These are phyloP conservation scores for Aspergillus wentii DNA, from an alignment of 495 filamentous ascomycete species.

Conservation along the genomic window DNA sequence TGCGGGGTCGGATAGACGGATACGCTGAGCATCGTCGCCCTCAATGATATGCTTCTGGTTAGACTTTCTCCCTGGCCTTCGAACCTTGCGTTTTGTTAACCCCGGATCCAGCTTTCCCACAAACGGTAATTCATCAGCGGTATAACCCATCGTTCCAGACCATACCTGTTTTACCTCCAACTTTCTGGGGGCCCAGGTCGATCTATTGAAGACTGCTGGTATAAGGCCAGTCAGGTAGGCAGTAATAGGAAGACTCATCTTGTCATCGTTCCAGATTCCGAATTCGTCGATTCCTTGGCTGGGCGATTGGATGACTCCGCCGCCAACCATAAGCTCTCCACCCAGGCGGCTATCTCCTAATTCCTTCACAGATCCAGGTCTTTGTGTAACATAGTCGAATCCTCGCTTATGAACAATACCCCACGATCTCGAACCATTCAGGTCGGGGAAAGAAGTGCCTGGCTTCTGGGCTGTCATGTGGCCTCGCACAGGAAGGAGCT, in stretches of 20 bases:
- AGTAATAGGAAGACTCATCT: constrained; percentile 7
- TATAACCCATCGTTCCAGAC: constrained; percentile 43
- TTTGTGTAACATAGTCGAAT: constrained; percentile 33
- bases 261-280: constrained; percentile 28
- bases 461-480: constrained; percentile 42
- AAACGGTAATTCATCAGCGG: constrained; percentile 40
- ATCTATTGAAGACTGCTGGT: constrained; percentile 1
- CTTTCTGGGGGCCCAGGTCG: constrained; percentile 3
- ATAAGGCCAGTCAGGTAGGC: constrained; percentile 8
- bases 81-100: constrained; percentile 15
- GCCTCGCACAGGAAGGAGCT: constrained; percentile 39
- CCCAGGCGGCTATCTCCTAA: constrained; percentile 12
- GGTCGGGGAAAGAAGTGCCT: constrained; percentile 3
- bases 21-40: too few relatives aligned
- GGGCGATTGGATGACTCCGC: constrained; percentile 24
- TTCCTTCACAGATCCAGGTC: constrained; percentile 3
- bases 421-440: constrained; percentile 23
- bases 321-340: constrained; percentile 30
- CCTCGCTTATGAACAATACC: constrained; percentile 25
- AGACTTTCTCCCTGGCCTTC: constrained; percentile 1
- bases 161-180: constrained; percentile 17
- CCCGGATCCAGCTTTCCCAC: constrained; percentile 34
- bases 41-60: too few relatives aligned
- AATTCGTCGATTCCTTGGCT: constrained; percentile 23
- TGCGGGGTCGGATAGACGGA: too few relatives aligned